A percentile compares a stretch with the other conserved stretches of the same genome.
phyloP scores from a whole-genome alignment of 306 rosid genomes.

The Rosa chinensis region DNA sequence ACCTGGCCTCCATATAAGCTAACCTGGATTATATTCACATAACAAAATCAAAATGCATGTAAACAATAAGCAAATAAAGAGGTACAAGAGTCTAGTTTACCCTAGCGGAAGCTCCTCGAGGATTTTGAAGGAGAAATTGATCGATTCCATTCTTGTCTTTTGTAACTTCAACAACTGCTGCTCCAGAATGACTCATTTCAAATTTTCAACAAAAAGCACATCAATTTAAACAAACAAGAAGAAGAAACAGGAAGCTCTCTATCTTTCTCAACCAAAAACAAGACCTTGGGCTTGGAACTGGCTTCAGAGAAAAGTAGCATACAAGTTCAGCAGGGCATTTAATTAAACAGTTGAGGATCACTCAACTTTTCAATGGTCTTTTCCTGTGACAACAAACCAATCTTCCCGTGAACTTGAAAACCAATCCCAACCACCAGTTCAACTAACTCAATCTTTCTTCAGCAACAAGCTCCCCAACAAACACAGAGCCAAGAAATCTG shows the following conservation, averaged over 20 bases:
- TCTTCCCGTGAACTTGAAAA: constrained; percentile 46
- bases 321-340: constrained; percentile 8
- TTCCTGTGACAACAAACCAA: constrained; percentile 44
- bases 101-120: constrained; percentile 69
- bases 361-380: constrained; percentile 23
- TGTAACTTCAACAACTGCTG: constrained; percentile 40
- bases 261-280: constrained; percentile 20
- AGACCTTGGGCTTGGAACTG: constrained; percentile 12
- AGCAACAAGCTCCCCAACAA: constrained; percentile 21
- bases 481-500: constrained; percentile 13
- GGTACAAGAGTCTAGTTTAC: constrained; percentile 29
- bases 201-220: constrained; percentile 22
- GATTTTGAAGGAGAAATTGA: constrained; percentile 53
- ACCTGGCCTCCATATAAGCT: constrained; percentile 93
- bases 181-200: constrained; percentile 47
- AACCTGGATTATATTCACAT: constrained; percentile 44
- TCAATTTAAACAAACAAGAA: constrained; percentile 28
- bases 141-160: constrained; percentile 63
- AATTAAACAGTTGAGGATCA: constrained; percentile 39
- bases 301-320: constrained; percentile 21
- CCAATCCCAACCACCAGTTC: constrained; percentile 43
- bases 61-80: not conserved
- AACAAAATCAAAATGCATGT: constrained; percentile 1
- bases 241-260: constrained; percentile 23
- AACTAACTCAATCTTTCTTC: constrained; percentile 18